phyloP scores from a whole-genome alignment of 1,139 yeast species.

The Scheffersomyces quercinus region DNA sequence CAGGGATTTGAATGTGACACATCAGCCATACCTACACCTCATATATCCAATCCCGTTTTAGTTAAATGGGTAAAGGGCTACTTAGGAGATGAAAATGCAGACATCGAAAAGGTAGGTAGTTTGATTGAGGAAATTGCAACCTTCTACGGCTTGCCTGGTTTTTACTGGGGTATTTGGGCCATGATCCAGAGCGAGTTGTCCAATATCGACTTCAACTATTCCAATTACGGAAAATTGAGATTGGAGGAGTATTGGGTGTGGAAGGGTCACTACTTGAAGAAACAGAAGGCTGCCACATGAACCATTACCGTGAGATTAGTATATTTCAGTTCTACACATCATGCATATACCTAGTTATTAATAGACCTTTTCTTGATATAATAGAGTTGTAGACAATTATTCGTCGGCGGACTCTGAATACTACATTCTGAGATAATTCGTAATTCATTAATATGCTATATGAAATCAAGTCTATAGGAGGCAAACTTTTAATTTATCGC shows the following conservation, averaged over 20 bases:
- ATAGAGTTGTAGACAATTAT: no score
- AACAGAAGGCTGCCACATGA: not conserved
- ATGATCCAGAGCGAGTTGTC: slow-evolving; percentile 73
- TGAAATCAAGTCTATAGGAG: not conserved
- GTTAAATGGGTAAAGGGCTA: slow-evolving; percentile 58
- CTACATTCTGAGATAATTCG: not conserved
- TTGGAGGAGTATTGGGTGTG: slow-evolving; percentile 71
- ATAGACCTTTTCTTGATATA: no score
- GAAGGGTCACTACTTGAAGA: slow-evolving; percentile 39
- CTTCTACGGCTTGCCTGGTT: slow-evolving; percentile 80
- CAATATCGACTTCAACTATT: slow-evolving; percentile 72
- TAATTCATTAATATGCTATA: slow-evolving; percentile 1
- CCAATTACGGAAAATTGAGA: slow-evolving; percentile 58
- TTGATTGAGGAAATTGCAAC: slow-evolving; percentile 57
- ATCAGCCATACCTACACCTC: slow-evolving; percentile 58
- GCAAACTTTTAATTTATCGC: slow-evolving; percentile 29
- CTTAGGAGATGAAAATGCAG: slow-evolving; percentile 32
- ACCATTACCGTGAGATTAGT: not conserved
- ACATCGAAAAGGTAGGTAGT: slow-evolving; percentile 22
- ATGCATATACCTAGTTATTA: no score
- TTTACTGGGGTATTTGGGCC: slow-evolving; percentile 87
- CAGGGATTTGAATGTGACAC: slow-evolving; percentile 78
- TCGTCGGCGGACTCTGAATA: no score
- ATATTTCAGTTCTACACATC: no score
- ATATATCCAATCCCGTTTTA: slow-evolving; percentile 42